Evolutionary conservation across 1,284 basidiomycete genomes (phyloP).

Genomic region (Pascua guehoae): DNA sequence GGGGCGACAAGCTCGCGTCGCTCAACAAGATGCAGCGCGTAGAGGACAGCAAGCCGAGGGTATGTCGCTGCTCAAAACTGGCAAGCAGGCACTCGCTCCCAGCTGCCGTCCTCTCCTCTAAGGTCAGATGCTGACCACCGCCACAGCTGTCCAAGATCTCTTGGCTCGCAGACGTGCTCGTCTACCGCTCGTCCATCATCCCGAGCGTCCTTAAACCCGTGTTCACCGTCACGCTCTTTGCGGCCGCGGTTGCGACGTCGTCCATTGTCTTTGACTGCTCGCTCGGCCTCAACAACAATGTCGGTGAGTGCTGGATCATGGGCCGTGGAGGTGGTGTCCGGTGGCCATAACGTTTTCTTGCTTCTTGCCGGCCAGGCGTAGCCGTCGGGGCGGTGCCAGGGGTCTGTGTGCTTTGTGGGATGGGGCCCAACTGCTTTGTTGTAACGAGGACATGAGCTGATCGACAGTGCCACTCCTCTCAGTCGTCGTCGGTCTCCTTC

Average conservation of each 20-base stretch:
- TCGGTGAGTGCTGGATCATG: slow-evolving; percentile 35
- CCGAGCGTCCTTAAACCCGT: slow-evolving; percentile 62
- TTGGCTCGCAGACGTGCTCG: slow-evolving; percentile 81
- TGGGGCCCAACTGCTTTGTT: background rate
- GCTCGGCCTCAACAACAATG: slow-evolving; percentile 44
- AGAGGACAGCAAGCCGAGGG: slow-evolving; percentile 43
- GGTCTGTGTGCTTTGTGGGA: background rate
- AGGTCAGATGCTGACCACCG: background rate
- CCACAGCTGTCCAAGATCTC: slow-evolving; percentile 61
- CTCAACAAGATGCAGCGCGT: slow-evolving; percentile 39
- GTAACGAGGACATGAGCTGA: background rate
- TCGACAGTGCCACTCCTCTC: slow-evolving; percentile 69
- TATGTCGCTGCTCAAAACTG: slow-evolving; percentile 5
- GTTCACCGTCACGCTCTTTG: slow-evolving; percentile 72
- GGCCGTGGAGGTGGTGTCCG: background rate
- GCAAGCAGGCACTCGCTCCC: background rate
- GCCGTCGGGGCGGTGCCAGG: background rate
- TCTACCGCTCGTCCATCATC: slow-evolving; percentile 58
- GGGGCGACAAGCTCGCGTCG: slow-evolving; percentile 39
- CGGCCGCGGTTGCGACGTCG: slow-evolving; percentile 50
- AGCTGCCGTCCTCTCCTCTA: background rate
- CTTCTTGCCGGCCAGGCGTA: background rate
- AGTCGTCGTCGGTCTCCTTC: slow-evolving; percentile 68
- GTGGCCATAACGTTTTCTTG: background rate
- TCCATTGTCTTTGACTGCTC: slow-evolving; percentile 36